Conservation (phyloP, 1,139 yeast species). For the Candida sojae region DNA sequence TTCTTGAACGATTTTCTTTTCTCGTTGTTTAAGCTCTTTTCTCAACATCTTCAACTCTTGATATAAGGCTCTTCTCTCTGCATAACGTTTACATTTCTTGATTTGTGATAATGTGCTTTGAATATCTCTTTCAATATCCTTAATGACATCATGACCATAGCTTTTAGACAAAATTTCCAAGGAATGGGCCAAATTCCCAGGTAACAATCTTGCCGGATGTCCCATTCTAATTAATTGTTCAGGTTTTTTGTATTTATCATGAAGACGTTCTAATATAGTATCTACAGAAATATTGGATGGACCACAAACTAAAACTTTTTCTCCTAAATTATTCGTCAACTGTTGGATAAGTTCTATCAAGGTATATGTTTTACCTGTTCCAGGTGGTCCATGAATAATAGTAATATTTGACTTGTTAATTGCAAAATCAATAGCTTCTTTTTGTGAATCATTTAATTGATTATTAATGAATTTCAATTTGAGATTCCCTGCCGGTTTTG, state of each 20-base stretch:
- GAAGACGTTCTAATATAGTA: conserved; percentile 79
- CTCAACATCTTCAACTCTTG: conserved; percentile 66
- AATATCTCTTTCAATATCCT: conserved; percentile 73
- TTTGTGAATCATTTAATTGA: conserved; percentile 69
- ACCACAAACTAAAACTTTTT: conserved; percentile 85
- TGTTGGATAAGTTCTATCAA: conserved; percentile 84
- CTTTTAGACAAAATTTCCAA: conserved; percentile 68
- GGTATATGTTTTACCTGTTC: conserved; percentile 72
- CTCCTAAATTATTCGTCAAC: conserved; percentile 54
- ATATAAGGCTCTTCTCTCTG: conserved; percentile 69
- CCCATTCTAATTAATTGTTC: conserved; percentile 70
- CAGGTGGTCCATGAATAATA: conserved; percentile 54
- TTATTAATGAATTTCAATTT: conserved; percentile 44
- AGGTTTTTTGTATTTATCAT: conserved; percentile 26
- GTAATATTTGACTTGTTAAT: conserved; percentile 41
- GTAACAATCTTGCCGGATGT: conserved; percentile 85
- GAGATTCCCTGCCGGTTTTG: conserved; percentile 14
- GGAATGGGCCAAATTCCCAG: conserved; percentile 67
- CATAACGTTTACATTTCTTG: conserved; percentile 64
- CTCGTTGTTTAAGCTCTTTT: conserved; percentile 69
- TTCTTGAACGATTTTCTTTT: conserved; percentile 61
- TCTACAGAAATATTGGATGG: conserved; percentile 97
- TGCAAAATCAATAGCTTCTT: conserved; percentile 42
- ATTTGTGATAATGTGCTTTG: conserved; percentile 57
- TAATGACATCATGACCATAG: conserved; percentile 53